Evolutionary conservation across 495 filamentous ascomycete species (phyloP).

Genomic region (Podospora pseudocomata): DNA sequence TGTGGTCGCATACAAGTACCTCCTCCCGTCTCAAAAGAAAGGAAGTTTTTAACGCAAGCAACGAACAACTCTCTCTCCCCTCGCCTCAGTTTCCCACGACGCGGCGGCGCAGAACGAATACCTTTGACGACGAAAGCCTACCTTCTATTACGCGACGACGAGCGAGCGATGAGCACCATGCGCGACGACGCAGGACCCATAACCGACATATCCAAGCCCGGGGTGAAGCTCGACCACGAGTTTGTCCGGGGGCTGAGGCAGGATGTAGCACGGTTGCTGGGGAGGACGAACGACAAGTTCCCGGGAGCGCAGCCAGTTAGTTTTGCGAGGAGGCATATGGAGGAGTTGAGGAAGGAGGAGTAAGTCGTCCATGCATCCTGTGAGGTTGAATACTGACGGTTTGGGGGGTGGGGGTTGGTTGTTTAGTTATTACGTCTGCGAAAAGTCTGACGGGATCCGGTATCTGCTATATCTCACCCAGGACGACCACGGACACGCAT

Average conservation of each 20-base stretch:
- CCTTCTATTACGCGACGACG: too few relatives aligned
- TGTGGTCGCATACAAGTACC: too few relatives aligned
- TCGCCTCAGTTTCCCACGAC: too few relatives aligned
- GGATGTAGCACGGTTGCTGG: slow-evolving; percentile 73
- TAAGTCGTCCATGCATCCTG: slow-evolving; percentile 31
- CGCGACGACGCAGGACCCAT: slow-evolving; percentile 31
- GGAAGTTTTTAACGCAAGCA: too few relatives aligned
- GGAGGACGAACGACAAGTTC: slow-evolving; percentile 62
- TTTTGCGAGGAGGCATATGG: slow-evolving; percentile 72
- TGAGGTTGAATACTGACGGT: neutral
- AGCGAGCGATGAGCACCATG: slow-evolving; percentile 16
- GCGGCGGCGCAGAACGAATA: too few relatives aligned
- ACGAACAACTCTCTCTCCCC: too few relatives aligned
- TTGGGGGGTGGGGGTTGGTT: too few relatives aligned
- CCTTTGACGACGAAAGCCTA: too few relatives aligned
- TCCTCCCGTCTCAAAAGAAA: too few relatives aligned
- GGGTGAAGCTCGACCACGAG: slow-evolving; percentile 58
- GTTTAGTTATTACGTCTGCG: slow-evolving; percentile 85
- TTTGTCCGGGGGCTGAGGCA: slow-evolving; percentile 59
- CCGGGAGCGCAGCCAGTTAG: slow-evolving; percentile 95
- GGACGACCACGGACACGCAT: slow-evolving; percentile 53
- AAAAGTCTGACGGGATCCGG: slow-evolving; percentile 95
- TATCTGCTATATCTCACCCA: slow-evolving; percentile 84
- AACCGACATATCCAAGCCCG: slow-evolving; percentile 53
- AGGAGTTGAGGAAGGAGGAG: slow-evolving; percentile 74